Evolutionary conservation across 1,139 yeast species (phyloP), one percentile per base, ranked within the genome.

Genomic region (Neolecta irregularis): DNA sequence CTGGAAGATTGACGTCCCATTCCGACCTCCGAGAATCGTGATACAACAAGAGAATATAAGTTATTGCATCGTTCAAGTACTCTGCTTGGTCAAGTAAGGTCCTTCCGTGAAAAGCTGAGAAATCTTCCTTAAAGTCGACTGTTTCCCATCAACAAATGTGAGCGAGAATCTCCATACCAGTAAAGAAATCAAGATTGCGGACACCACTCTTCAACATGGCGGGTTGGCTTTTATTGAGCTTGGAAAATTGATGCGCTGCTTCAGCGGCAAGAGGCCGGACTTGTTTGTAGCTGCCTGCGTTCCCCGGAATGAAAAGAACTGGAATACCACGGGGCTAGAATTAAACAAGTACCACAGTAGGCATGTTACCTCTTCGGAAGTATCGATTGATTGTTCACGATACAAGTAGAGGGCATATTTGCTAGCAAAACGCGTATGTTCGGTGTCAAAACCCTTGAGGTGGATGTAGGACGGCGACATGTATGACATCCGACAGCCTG

Each of bases 71-170:
- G 50, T 91, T 88, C 41, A 80, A 57, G 53, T 78, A 88, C 52
- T 80, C 94, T 0, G 96, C 93, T 56, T 88, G 98, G 52, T 88
- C 96, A 30, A 83, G 58, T 65, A 88, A 64, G 1, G 96, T 81
- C 46, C 85, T 64, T 0, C 99, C 99, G 54, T 85, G 95, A 54
- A 88, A 80, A 0, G 98, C 98, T 1, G 96, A 83, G 47, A 83
- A 75, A 52, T 88, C 98, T 56, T 88, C 96, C 50, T 83, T 81
- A 57, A 88, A 88, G 52, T 88, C 95, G 1, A 93, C 92, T 0
- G 92, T 3, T 28, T 3, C 12, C 6, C 4, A 8, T 28, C 15
- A 28, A 16, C 20, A 22, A 24, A n/a, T 34, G 24, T 17, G n/a
- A 6, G 15, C 11, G 9, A 35, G 16, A 6, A 30, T n/a, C 11